Evolutionary conservation across 2,329 filamentous ascomycete genomes (phyloP), one percentile per base, ranked within the genome.

Genomic region (Xylariaceae sp.): DNA sequence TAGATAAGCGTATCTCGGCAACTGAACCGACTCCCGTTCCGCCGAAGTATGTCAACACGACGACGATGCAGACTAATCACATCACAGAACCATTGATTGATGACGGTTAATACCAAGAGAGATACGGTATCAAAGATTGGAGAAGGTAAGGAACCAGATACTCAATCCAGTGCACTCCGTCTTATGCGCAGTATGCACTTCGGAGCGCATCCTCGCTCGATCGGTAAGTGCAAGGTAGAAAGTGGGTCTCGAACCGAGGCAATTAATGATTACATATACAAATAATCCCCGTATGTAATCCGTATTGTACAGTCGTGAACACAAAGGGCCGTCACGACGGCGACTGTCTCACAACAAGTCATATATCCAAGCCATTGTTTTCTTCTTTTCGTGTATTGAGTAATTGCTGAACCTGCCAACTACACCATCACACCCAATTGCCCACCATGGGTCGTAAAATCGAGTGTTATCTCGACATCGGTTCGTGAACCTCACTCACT

Each of bases 381-480:
- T 3, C 7, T 13, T 42, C 11, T 9, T 9, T 13, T 42, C 1
- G 0, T 10, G 8, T 42, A 42, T 42, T 10, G 37, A 42, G 9
- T 42, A 1, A 9, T 13, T 42, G 11, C 1, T 13, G 11, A 42
- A 44, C 50, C 51, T 49, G 4, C 8, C 34, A 4, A 17, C 11
- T 37, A 1, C 4, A 10, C n/a, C 11, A 5, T 35, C 8, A 35
- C 23, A 50, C 4, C 47, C 30, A 47, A 18, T n/a, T 6, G 37
- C 9, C 35, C 67, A 72, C 50, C 45, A 88, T 88, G 85, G 77
- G 77, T 17, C 79, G 81, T 56, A 80, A 80, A 58, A 88, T 90
- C 65, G 84, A 87, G 62, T 81, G 80, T 60, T 89, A 88, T 68
- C 63, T 89, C 57, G 87, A 90, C 73, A 81, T 86, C 68, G 82